phyloP scores from a whole-genome alignment of 2,329 filamentous ascomycete species.

The Colletotrichum shisoi region DNA sequence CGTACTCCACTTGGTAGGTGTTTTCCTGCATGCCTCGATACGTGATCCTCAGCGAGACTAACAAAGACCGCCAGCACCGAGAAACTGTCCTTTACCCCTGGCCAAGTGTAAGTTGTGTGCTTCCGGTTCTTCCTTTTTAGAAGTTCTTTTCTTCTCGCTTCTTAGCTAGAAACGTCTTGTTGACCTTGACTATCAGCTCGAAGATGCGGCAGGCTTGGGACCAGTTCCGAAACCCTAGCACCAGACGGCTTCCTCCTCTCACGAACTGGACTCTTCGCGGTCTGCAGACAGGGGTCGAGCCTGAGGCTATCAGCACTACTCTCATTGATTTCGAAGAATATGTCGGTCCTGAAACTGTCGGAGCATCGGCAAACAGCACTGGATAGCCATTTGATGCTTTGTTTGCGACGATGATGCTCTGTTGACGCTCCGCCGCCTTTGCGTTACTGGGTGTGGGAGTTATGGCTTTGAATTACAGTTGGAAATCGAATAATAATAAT shows the following conservation, averaged over 20 bases:
- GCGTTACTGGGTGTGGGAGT: no score
- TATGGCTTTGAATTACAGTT: no score
- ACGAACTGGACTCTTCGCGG: neutral
- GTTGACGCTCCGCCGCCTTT: no score
- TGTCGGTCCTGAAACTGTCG: neutral
- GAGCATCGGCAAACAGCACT: no score
- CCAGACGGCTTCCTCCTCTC: neutral
- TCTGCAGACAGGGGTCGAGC: no score
- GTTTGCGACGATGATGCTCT: no score
- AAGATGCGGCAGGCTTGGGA: conserved; percentile 14
- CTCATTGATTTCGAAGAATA: neutral
- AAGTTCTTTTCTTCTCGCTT: no score
- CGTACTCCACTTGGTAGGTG: conserved; percentile 1
- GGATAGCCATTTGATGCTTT: no score
- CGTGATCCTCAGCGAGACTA: neutral
- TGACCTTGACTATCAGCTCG: neutral
- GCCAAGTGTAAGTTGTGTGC: neutral
- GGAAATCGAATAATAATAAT: no score
- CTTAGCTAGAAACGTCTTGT: neutral
- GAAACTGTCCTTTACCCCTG: conserved; percentile 2
- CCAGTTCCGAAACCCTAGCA: neutral
- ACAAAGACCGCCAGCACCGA: neutral
- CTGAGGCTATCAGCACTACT: no score
- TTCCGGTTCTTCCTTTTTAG: no score
- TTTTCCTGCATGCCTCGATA: no score